Conservation (phyloP, 1,284 basidiomycete genomes). For the Moesziomyces sp. region DNA sequence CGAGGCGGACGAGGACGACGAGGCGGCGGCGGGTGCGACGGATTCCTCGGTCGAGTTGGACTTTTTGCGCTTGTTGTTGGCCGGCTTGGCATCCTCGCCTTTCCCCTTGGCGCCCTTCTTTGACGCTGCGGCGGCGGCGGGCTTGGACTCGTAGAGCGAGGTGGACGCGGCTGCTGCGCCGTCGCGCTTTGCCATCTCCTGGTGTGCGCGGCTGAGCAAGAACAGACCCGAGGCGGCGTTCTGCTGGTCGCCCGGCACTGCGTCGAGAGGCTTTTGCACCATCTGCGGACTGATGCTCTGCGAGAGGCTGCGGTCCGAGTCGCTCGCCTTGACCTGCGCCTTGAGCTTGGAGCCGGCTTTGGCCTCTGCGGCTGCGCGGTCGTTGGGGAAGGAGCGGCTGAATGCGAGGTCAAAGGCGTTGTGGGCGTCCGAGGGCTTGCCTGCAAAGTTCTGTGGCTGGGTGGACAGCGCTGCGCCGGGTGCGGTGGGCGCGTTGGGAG, state of each 20-base stretch:
- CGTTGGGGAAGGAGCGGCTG: slow-evolving; percentile 36
- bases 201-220: slow-evolving; percentile 90
- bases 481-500: slow-evolving; percentile 1
- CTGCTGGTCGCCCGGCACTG: slow-evolving; percentile 41
- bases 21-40: not conserved
- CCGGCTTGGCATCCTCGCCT: slow-evolving; percentile 16
- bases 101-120: slow-evolving; percentile 10
- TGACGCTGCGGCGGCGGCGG: slow-evolving; percentile 8
- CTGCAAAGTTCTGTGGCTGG: slow-evolving; percentile 47
- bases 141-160: slow-evolving; percentile 41
- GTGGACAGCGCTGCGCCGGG: slow-evolving; percentile 23
- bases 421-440: slow-evolving; percentile 29
- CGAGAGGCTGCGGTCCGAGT: slow-evolving; percentile 20
- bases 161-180: slow-evolving; percentile 69
- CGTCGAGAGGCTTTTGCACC: slow-evolving; percentile 33
- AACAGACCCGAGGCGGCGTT: slow-evolving; percentile 76
- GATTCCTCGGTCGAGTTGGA: slow-evolving; percentile 28
- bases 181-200: slow-evolving; percentile 94
- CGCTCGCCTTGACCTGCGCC: slow-evolving; percentile 18
- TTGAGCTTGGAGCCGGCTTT: slow-evolving; percentile 41
- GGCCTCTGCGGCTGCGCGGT: slow-evolving; percentile 9
- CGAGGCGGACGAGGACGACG: not conserved
- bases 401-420: slow-evolving; percentile 58
- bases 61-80: slow-evolving; percentile 59
- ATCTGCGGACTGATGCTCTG: slow-evolving; percentile 49